Conservation (phyloP, 345 rosid species). For the Aethionema arabicum region DNA sequence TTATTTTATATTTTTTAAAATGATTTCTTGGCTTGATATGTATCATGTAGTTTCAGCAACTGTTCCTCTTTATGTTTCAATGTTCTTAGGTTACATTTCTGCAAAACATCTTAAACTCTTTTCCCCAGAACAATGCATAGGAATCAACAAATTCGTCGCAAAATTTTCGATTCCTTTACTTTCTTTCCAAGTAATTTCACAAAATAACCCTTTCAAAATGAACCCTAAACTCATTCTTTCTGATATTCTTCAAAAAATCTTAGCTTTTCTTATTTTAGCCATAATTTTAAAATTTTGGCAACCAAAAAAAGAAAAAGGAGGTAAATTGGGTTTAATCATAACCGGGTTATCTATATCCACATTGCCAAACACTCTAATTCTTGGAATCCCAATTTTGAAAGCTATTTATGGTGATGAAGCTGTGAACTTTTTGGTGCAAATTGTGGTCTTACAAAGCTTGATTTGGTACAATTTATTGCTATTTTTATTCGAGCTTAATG, state of each 20-base stretch:
- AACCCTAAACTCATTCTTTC: constrained; percentile 59
- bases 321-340: constrained; percentile 58
- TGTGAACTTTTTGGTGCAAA: constrained; percentile 57
- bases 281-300: constrained; percentile 48
- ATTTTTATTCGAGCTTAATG: constrained; percentile 72
- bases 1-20: constrained; percentile 6
- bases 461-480: constrained; percentile 77
- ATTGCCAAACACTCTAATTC: constrained; percentile 76
- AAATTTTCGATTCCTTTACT: constrained; percentile 79
- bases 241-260: constrained; percentile 64
- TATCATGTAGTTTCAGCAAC: constrained; percentile 79
- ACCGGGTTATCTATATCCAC: constrained; percentile 73
- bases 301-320: constrained; percentile 37
- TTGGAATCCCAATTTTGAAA: constrained; percentile 72
- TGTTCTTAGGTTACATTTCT: constrained; percentile 70
- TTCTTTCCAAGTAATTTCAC: constrained; percentile 70
- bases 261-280: constrained; percentile 46
- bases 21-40: constrained; percentile 63
- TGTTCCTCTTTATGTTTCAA: constrained; percentile 73
- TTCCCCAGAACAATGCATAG: constrained; percentile 80
- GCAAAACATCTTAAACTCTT: constrained; percentile 69
- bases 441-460: constrained; percentile 75
- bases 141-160: constrained; percentile 87
- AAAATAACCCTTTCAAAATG: constrained; percentile 75
- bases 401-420: constrained; percentile 76